Evolutionary conservation across 176 grass and related monocot species (phyloP), one percentile per base, ranked within the genome.

Genomic region (Melocanna baccifera): DNA sequence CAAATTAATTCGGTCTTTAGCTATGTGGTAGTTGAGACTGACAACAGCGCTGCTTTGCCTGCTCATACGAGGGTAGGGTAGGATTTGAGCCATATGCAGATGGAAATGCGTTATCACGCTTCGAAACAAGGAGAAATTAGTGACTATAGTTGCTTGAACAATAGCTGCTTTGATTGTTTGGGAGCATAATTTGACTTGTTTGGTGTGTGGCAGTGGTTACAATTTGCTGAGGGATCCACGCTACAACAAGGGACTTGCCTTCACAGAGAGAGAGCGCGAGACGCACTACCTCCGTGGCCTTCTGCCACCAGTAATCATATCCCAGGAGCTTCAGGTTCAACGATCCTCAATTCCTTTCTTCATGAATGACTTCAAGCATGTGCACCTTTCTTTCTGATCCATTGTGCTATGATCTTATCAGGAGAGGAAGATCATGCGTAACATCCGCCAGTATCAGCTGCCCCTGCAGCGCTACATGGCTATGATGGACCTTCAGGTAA

Each of bases 391-490:
- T 90, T 36, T 36, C 34, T 36, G 57, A 81, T 50, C 48, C 14
- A n/a, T 16, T 50, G 30, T 68, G 29, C n/a, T 50, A 25, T 14
- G 19, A 82, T 92, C 20, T 77, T 76, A 67, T 73, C 81, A 98
- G 96, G 96, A 99, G 81, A 99, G 89, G 71, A 99, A 99, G 84
- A 83, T 99, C 28, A 94, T 98, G 93, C 78, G 86, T 29, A 95
- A 89, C 77, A 88, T 98, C 51, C 86, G 91, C 10, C 87, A 93
- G 4, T 96, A 99, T 69, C 83, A 99, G 53, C 50, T 99, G 84
- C 96, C 96, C 13, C 78, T 99, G 74, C 93, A 99, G 78, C 86
- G 88, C 29, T 99, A 99, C 76, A 79, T 85, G 83, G 91, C 96
- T 40, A 79, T 98, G 91, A 98, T 98, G 93, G 93, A 98, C 43